Base-by-base conservation (phyloP, 805 yeast species). In the Metschnikowia continentalis region DNA sequence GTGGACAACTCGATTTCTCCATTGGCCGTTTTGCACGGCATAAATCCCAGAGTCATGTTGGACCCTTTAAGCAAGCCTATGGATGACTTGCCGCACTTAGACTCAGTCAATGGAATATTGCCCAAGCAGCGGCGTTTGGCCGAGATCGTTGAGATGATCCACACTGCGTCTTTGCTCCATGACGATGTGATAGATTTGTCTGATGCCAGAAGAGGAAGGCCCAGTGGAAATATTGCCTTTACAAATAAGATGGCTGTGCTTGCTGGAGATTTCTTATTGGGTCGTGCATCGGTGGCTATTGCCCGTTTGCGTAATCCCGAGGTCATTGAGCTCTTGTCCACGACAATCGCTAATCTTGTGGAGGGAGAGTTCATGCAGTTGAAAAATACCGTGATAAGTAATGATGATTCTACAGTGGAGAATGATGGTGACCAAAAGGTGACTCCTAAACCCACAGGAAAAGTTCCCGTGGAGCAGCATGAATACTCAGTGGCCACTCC, bases 311-410 rank as follows among this genome's bases (percentile, higher is more conserved):
- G 97, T 64, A 92, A 94, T 67, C 92, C 97, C n/a, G 98, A 94
- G 72, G 99, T 94, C 42, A 91, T 90, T 52, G 99, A 94, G 72
- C 77, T 94, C 54, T 82, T 94, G 74, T 90, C 97, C 3, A 92
- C 97, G 13, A 87, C 97, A 32, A 94, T 94, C 65, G 99, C 98
- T 11, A 94, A 94, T 66, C 77, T 94, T 53, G 98, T 94, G 1
- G 99, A 94, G 71, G 99, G 99, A 46, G 99, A 94, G 71, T 92
- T 94, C 67, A 94, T 94, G 98, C 99, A 94, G 72, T 80, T 94
- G 74, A 91, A 92, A 61, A 94, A 94, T 70, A 90, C 97, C 0
- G 94, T 91, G 6, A 72, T 86, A 39, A 69, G 61, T 52, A 58
- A 58, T 42, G 79, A 75, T 53, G 81, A 80, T 33, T 64, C 76